Percentiles rank a stretch among this genome's conserved stretches.
These are phyloP conservation scores for Apophysomyces variabilis DNA, from an alignment of 371 early-diverging fungal species.

Conservation along the genomic window DNA sequence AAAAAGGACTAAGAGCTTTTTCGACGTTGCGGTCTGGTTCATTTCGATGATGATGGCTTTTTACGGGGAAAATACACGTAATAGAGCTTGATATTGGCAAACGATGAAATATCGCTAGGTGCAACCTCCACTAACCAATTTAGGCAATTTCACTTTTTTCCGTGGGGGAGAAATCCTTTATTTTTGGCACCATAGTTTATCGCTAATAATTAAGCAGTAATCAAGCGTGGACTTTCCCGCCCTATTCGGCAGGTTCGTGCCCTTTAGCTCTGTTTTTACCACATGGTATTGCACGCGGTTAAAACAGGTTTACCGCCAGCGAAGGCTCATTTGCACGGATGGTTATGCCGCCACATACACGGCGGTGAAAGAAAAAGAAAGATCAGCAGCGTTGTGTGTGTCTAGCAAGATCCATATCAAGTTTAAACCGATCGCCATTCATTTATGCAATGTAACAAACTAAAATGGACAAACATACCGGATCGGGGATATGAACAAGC, in stretches of 20 bases:
- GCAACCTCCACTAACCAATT: not conserved
- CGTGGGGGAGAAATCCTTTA: not conserved
- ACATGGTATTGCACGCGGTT: too few relatives aligned
- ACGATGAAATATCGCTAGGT: not conserved
- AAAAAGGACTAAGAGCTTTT: too few relatives aligned
- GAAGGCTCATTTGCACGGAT: too few relatives aligned
- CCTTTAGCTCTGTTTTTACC: not conserved
- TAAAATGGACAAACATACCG: slow-evolving; percentile 9
- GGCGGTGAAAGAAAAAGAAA: not conserved
- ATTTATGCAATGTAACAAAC: slow-evolving; percentile 11
- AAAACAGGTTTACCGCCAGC: too few relatives aligned
- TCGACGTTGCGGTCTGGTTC: not conserved
- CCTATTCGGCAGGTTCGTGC: not conserved
- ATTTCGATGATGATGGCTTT: not conserved
- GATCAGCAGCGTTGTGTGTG: slow-evolving; percentile 13
- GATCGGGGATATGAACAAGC: not conserved
- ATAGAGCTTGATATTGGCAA: not conserved
- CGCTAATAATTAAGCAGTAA: slow-evolving; percentile 2
- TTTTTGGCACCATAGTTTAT: not conserved
- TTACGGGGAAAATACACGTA: not conserved
- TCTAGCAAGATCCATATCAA: not conserved
- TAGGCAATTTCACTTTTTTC: slow-evolving; percentile 1
- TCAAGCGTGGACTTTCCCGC: not conserved
- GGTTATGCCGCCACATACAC: too few relatives aligned
- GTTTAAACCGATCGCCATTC: slow-evolving; percentile 8